Base-by-base conservation (phyloP, 352 stramenopile species). In the Phytopythium vexans region DNA sequence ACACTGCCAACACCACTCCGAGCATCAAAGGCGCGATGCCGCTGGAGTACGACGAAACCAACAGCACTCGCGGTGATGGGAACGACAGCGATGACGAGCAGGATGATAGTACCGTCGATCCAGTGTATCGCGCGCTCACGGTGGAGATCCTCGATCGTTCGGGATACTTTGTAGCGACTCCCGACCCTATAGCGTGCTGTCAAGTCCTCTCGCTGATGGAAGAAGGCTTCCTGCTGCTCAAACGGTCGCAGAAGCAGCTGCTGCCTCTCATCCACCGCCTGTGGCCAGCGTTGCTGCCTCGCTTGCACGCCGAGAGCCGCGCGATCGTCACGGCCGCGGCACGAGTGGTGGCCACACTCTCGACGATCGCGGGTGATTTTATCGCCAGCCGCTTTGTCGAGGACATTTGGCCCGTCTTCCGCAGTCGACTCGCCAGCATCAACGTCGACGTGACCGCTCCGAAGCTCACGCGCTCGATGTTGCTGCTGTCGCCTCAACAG, bases 341-440 rank as follows among this genome's bases (percentile, higher is more conserved):
- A 11, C 60, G 59, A 12, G 62, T 91, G 3, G 46, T 95, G 35
- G 66, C 52, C 11, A 83, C 72, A 1, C 34, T 93, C 5, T 72
- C 77, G 15, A 49, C 70, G 49, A 62, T 71, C 54, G 83, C 77
- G 14, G 78, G 73, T 0, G 86, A 95, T 49, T 94, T 94, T 52
- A 80, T 95, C 37, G 82, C 72, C 32, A 80, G 91, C 43, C 69
- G 77, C 3, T 94, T 95, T 57, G 77, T 94, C 7, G 73, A 93
- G 55, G 78, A 68, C 3, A 69, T 89, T n/a, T 95, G 86, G 86
- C 83, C 86, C 34, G 43, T 66, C 6, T 53, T 92, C 11, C 64
- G 62, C 35, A 52, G 49, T 11, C 60, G 89, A 41, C 58, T 95
- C 15, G 15, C 59, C 38, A 49, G 49, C 2, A 76, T 88, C 35